A percentile compares a stretch with the other conserved stretches of the same genome.
phyloP scores from a whole-genome alignment of 1,139 yeast species.

The Yamadazyma dendronema region DNA sequence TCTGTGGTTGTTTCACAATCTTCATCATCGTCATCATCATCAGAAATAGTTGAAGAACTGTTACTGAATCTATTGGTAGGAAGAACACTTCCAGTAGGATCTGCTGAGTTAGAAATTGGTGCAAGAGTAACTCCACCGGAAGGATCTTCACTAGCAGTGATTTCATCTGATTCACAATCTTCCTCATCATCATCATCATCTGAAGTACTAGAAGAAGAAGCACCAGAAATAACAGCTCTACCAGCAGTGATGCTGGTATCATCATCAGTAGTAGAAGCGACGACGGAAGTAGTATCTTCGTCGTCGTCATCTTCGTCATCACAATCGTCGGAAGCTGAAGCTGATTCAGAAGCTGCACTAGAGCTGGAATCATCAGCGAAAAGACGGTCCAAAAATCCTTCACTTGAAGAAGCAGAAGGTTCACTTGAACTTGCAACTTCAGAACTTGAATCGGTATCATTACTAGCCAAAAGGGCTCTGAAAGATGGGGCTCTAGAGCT shows the following conservation, averaged over 20 bases:
- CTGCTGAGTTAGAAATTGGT: neutral
- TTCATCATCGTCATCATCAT: conserved; percentile 12
- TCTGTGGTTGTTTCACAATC: conserved; percentile 12
- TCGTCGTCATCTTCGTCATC: conserved; percentile 12
- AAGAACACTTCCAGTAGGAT: neutral
- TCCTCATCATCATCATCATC: conserved; percentile 9
- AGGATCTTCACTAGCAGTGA: conserved; percentile 3
- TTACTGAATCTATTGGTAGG: neutral
- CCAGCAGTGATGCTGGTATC: conserved; percentile 4
- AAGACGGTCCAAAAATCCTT: conserved; percentile 2
- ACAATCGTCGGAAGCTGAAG: conserved; percentile 13
- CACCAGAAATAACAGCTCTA: conserved; percentile 6
- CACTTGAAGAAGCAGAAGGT: neutral
- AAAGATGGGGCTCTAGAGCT: neutral
- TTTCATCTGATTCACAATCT: conserved; percentile 6
- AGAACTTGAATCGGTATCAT: neutral
- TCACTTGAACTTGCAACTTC: conserved; percentile 1
- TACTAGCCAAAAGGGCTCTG: neutral
- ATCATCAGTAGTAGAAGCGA: conserved; percentile 1
- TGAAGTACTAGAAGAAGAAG: conserved; percentile 2
- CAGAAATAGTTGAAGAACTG: neutral
- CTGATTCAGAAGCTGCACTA: conserved; percentile 5
- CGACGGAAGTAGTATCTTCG: neutral
- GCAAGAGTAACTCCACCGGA: conserved; percentile 1
- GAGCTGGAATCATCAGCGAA: conserved; percentile 6